Evolutionary conservation across 352 stramenopile genomes (phyloP), one percentile per base, ranked within the genome.

Genomic region (Globisporangium uncinulatum): DNA sequence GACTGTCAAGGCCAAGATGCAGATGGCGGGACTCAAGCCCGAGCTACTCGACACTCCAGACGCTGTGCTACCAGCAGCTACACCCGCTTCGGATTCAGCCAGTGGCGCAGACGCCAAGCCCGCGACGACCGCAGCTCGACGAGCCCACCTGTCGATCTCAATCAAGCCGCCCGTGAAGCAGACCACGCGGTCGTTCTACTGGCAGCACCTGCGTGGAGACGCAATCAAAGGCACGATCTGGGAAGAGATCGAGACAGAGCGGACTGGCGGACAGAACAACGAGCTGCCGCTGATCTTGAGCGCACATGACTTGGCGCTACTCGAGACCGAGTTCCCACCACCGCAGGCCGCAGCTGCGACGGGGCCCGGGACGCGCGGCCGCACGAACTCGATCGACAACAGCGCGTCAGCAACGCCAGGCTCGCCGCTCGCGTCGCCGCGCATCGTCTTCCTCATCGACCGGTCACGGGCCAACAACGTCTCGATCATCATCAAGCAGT

Each of bases 401-500:
- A 39, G 61, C 13, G 66, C 67, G 4, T 73, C 70, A 51, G 67
- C 67, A 17, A 65, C 69, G 21, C 74, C 71, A 14, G 55, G 60
- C 8, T 89, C 79, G 3, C 82, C 82, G 0, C 31, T 83, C 1
- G 52, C 60, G 7, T 89, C 82, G 1, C 82, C 82, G 9, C 71
- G 74, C 7, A 56, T 92, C 13, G 77, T 92, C 5, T 92, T 89
- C 55, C 57, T 92, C 41, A 92, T 92, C 53, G 82, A 92, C 32
- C 71, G 82, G 20, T 73, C 65, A 2, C 66, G 82, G 5, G 79
- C 82, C 6, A 92, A 92, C 65, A 94, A 94, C 56, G 95, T 98
- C n/a, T 97, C 94, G 17, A 99, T 99, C 63, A 97, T 98, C 63
- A 81, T 99, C 44, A 97, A 97, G 63, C 88, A 97, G 63, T 90